Evolutionary conservation across 2,329 filamentous ascomycete genomes (phyloP).

Genomic region (Westerdykella aurantiaca): DNA sequence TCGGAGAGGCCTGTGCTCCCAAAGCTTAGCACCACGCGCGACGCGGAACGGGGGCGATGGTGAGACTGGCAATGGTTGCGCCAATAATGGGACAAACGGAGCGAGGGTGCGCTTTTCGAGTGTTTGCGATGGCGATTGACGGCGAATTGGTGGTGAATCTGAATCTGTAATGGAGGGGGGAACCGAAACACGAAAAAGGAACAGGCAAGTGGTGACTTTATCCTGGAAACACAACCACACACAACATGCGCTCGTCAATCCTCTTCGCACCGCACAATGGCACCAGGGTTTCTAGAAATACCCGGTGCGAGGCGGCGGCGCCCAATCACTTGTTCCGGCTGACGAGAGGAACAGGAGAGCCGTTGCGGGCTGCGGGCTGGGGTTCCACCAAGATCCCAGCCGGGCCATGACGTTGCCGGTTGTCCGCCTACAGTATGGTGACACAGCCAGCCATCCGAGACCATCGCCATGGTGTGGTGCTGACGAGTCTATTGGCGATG

Average conservation of each 20-base stretch:
- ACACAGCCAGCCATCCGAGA: too few species aligned
- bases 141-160: neutral
- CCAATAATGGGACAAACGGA: neutral
- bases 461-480: too few species aligned
- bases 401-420: neutral
- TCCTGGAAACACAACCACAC: too few species aligned
- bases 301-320: slow-evolving; percentile 13
- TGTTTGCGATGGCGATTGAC: neutral
- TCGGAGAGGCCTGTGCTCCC: neutral
- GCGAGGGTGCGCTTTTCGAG: neutral
- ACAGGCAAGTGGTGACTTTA: too few species aligned
- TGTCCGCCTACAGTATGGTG: too few species aligned
- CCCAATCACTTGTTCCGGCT: slow-evolving; percentile 1
- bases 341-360: too few species aligned
- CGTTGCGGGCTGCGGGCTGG: slow-evolving; percentile 19
- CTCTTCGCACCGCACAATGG: slow-evolving; percentile 1
- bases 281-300: neutral
- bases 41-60: neutral
- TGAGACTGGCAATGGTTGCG: neutral
- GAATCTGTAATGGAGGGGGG: too few species aligned
- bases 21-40: neutral
- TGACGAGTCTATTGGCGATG: too few species aligned
- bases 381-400: slow-evolving; percentile 16
- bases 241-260: slow-evolving; percentile 4
- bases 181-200: too few species aligned